Percentiles rank a stretch among this genome's conserved stretches.
These are phyloP conservation scores for Dendryphion nanum DNA, from an alignment of 2,329 filamentous ascomycete species.

Conservation along the genomic window DNA sequence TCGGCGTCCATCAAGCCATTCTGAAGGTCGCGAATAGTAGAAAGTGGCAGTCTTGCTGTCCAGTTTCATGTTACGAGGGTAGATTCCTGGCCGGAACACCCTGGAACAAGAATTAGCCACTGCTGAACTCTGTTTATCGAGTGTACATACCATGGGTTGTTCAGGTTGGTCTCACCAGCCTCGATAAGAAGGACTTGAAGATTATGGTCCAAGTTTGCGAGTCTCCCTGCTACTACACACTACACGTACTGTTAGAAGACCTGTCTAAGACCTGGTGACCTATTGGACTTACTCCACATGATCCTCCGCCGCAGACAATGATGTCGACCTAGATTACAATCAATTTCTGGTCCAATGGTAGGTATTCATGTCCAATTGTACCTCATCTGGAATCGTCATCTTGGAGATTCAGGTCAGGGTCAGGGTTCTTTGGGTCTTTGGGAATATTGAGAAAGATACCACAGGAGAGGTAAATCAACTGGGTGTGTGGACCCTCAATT, in stretches of 20 bases:
- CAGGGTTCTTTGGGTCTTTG: constrained; percentile 3
- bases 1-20: constrained; percentile 68
- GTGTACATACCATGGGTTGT: constrained; percentile 62
- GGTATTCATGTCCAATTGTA: no score
- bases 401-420: constrained; percentile 12
- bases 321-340: constrained; percentile 62
- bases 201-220: constrained; percentile 74
- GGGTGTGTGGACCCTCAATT: constrained; percentile 13
- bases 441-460: constrained; percentile 11
- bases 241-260: no score
- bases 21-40: constrained; percentile 73
- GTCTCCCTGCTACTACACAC: constrained; percentile 51
- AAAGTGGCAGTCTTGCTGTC: constrained; percentile 81
- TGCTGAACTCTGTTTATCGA: background rate
- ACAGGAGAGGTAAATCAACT: constrained; percentile 31
- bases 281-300: constrained; percentile 57
- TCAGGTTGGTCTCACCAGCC: constrained; percentile 70
- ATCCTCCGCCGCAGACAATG: constrained; percentile 74
- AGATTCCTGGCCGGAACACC: constrained; percentile 74
- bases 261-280: no score
- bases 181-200: constrained; percentile 70
- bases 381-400: constrained; percentile 69
- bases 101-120: constrained; percentile 24
- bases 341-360: no score
- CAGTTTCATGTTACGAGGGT: constrained; percentile 75